A percentile compares a stretch with the other conserved stretches of the same genome.
Evolutionary conservation across 1,139 yeast genomes (phyloP).

Genomic region (Geotrichum siamense): DNA sequence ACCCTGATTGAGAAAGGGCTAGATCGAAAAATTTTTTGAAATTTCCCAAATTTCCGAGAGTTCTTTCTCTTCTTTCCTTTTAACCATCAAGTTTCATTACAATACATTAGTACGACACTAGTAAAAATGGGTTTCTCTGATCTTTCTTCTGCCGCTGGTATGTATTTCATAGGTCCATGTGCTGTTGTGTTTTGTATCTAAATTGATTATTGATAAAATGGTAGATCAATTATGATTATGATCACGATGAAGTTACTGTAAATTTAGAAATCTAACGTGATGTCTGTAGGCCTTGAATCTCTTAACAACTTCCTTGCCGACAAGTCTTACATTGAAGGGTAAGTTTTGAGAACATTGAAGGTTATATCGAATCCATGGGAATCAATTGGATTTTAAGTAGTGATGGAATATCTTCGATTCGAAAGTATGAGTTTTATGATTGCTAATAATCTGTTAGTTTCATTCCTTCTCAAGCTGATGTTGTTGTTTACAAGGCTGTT

Average conservation of each 20-base stretch:
- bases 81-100: no score
- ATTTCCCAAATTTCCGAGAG: not conserved
- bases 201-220: no score
- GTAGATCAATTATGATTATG: no score
- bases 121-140: conserved; percentile 37
- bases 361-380: not conserved
- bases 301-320: conserved; percentile 84
- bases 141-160: conserved; percentile 39
- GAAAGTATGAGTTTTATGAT: not conserved
- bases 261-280: no score
- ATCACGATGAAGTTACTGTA: no score
- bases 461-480: conserved; percentile 92
- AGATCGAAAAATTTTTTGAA: no score
- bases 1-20: no score
- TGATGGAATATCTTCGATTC: not conserved
- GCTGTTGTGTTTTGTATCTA: no score
- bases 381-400: not conserved
- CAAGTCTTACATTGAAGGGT: conserved; percentile 93
- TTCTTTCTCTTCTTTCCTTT: not conserved
- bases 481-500: conserved; percentile 85
- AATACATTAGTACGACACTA: no score
- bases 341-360: no score
- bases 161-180: conserved; percentile 20
- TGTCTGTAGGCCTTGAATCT: conserved; percentile 54
- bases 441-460: conserved; percentile 24